A percentile compares a stretch with the other conserved stretches of the same genome.
Evolutionary conservation across 805 yeast genomes (phyloP).

Genomic region (Huiozyma naganishii): DNA sequence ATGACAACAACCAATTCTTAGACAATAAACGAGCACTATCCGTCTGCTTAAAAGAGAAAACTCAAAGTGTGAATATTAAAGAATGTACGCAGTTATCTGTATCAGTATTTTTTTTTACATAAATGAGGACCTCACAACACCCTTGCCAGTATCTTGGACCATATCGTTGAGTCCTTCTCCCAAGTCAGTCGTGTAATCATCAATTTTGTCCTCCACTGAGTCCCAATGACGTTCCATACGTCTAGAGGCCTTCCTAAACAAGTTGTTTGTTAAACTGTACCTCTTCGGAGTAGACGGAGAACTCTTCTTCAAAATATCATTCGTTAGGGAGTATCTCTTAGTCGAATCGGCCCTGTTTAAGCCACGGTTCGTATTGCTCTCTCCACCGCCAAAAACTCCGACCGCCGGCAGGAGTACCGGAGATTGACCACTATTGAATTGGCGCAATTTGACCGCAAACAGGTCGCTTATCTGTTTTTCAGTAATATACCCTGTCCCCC

Average conservation of each 20-base stretch:
- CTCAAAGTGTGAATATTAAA: no score
- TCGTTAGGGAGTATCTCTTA: no score
- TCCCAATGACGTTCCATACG: slow-evolving; percentile 42
- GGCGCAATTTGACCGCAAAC: no score
- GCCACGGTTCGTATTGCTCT: no score
- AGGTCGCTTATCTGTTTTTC: slow-evolving; percentile 38
- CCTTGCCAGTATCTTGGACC: slow-evolving; percentile 25
- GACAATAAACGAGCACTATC: no score
- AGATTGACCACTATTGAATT: no score
- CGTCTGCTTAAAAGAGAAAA: no score
- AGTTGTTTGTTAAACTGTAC: slow-evolving; percentile 20
- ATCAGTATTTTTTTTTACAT: not conserved
- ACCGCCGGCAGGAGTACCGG: no score
- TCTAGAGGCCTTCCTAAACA: slow-evolving; percentile 30
- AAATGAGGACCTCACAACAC: not conserved
- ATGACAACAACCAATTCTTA: no score
- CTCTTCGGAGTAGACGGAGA: not conserved
- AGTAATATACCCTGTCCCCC: slow-evolving; percentile 55
- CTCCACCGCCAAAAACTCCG: no score
- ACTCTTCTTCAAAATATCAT: slow-evolving; percentile 3
- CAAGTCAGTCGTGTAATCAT: slow-evolving; percentile 45
- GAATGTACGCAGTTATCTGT: no score
- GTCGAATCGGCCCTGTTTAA: no score
- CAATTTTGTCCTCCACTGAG: slow-evolving; percentile 40
- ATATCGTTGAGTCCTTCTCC: slow-evolving; percentile 45